Evolutionary conservation across 371 early-diverging fungal species (phyloP), one percentile per base, ranked within the genome.

Genomic region (Circinella umbellata): DNA sequence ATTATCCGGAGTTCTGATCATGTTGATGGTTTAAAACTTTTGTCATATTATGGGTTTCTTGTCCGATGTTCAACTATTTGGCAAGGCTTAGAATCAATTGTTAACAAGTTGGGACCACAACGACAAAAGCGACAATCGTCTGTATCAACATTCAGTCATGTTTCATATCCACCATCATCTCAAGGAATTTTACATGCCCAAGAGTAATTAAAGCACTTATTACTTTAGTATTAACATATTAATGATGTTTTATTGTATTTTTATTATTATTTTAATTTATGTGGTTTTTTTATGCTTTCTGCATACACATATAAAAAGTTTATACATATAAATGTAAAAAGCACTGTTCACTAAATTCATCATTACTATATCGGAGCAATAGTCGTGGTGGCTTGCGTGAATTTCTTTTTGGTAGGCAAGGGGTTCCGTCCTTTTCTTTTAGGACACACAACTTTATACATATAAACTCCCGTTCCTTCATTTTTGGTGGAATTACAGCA

Each of bases 41-140:
- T 73, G 48, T 61, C 66, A 9, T 73, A 73, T 39, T 76, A 67
- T 71, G 78, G 60, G 8, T 76, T 68, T 69, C 72, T 62, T 65
- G 78, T 67, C 11, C 53, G 72, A 3, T 68, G 65, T n/a, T 63
- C 67, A 18, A 68, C 49, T 6, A 73, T 73, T 46, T 73, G 73
- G 73, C 69, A 68, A 57, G 73, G 69, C 3, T 51, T 73, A 14
- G 61, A 66, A 15, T 34, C 53, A 27, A 54, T 73, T n/a, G 69
- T 73, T 11, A 48, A 63, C 10, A 49, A 73, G 39, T 37, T 73
- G 42, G 73, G 73, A 4, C 73, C 73, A 10, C 51, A 51, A n/a
- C 42, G 9, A 46, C 20, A 46, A 10, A 61, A 7, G 4, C 49
- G 63, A 36, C 46, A 20, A 63, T 47, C 27, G 27, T 27, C 63